A percentile compares a stretch with the other conserved stretches of the same genome.
phyloP scores from a whole-genome alignment of 2,329 filamentous ascomycete genomes.

The Cercospora sesami region DNA sequence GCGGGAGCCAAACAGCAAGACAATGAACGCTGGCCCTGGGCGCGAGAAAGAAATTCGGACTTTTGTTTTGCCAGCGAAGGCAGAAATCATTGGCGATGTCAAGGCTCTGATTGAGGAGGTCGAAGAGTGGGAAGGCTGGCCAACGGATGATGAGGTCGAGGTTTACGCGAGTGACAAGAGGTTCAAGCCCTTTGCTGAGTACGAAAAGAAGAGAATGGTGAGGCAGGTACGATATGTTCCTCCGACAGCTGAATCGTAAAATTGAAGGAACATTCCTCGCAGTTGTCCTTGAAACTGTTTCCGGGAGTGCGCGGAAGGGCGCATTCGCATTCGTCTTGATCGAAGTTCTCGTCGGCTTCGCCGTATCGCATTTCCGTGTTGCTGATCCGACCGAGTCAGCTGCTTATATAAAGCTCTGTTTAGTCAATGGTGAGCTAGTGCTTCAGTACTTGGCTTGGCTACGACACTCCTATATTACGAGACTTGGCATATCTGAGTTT shows the following conservation, averaged over 20 bases:
- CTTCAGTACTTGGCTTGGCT: not conserved
- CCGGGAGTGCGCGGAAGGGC: not conserved
- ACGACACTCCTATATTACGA: not conserved
- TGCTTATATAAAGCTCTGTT: not conserved
- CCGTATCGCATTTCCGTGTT: not conserved
- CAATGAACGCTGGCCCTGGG: not conserved
- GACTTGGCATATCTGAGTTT: not conserved
- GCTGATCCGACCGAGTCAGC: not conserved
- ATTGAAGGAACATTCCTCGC: not conserved
- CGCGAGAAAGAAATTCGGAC: conserved; percentile 11
- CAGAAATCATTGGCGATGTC: conserved; percentile 25
- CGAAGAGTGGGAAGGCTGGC: conserved; percentile 48
- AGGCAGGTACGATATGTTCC: not conserved
- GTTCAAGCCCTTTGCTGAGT: conserved; percentile 13
- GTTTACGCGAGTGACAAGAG: conserved; percentile 28
- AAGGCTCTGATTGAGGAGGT: conserved; percentile 37
- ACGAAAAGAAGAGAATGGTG: not conserved
- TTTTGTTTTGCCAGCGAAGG: conserved; percentile 23
- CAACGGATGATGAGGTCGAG: conserved; percentile 44
- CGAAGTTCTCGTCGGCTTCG: not conserved
- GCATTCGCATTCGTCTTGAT: not conserved
- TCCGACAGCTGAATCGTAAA: not conserved
- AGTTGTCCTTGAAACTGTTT: not conserved
- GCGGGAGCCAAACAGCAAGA: not conserved
- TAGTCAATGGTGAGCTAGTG: not conserved